Evolutionary conservation across 345 rosid species (phyloP).

Genomic region (Euclidium syriacum): DNA sequence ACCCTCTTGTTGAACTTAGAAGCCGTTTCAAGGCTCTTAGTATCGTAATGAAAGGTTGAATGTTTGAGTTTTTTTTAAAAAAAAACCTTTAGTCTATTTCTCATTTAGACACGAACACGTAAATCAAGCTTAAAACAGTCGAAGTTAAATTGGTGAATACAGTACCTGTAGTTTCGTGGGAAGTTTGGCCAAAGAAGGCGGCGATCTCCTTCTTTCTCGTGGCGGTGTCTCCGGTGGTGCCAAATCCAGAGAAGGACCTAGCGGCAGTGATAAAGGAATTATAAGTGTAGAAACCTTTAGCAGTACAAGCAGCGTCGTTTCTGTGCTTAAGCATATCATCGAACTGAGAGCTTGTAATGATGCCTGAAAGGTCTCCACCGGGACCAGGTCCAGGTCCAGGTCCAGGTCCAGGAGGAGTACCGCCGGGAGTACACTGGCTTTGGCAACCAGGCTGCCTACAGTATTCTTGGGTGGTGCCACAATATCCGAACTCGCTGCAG

Average conservation of each 20-base stretch:
- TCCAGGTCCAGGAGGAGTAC: slow-evolving; percentile 19
- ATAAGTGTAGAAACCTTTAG: slow-evolving; percentile 50
- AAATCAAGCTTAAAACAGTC: too few species aligned
- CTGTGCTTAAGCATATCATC: slow-evolving; percentile 50
- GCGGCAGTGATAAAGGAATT: slow-evolving; percentile 56
- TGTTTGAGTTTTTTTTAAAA: too few species aligned
- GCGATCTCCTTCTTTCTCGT: slow-evolving; percentile 51
- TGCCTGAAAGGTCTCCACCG: slow-evolving; percentile 3
- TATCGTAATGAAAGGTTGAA: too few species aligned
- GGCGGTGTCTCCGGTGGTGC: slow-evolving; percentile 38
- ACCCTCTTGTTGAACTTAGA: too few species aligned
- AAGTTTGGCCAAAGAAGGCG: slow-evolving; percentile 67
- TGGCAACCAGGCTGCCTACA: slow-evolving; percentile 51
- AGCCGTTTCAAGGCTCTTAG: too few species aligned
- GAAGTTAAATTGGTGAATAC: too few species aligned
- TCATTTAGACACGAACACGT: too few species aligned
- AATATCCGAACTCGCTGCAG: slow-evolving; percentile 46
- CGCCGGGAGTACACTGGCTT: slow-evolving; percentile 44
- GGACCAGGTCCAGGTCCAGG: too few species aligned
- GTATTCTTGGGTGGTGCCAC: slow-evolving; percentile 36
- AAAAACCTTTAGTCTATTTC: too few species aligned
- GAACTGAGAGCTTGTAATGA: slow-evolving; percentile 33
- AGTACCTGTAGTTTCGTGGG: slow-evolving; percentile 71
- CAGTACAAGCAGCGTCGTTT: slow-evolving; percentile 39
- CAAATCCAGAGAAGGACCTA: slow-evolving; percentile 40